phyloP scores from a whole-genome alignment of 2,329 filamentous ascomycete species.

The Aspergillus japonicus region DNA sequence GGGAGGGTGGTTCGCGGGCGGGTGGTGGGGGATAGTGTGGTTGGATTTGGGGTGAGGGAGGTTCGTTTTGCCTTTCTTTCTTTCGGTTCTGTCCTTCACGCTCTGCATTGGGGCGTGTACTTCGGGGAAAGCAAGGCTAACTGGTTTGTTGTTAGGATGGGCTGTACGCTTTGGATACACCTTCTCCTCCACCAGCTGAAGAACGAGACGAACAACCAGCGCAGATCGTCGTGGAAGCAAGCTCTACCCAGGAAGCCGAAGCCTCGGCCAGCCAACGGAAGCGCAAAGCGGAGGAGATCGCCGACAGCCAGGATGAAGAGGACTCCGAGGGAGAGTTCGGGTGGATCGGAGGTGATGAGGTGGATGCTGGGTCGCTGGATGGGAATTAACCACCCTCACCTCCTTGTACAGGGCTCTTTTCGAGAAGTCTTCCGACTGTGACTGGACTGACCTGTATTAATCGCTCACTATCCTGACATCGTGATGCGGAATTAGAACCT shows the following conservation, averaged over 20 bases:
- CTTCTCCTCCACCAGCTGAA: too few species aligned
- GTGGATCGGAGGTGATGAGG: constrained; percentile 27
- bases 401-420: too few species aligned
- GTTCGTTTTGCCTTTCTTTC: constrained; percentile 26
- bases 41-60: constrained; percentile 42
- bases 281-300: constrained; percentile 45
- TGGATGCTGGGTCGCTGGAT: constrained; percentile 10
- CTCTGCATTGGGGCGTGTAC: background rate
- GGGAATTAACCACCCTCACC: background rate
- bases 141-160: constrained; percentile 10
- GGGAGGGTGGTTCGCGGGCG: background rate
- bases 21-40: constrained; percentile 25
- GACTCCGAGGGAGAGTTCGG: constrained; percentile 34
- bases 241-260: background rate
- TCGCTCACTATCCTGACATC: background rate
- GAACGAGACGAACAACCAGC: background rate
- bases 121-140: too few species aligned
- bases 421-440: too few species aligned
- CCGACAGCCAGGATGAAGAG: constrained; percentile 46
- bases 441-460: background rate
- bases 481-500: background rate
- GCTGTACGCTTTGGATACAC: constrained; percentile 12
- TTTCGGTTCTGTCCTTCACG: background rate
- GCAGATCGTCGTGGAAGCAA: too few species aligned
- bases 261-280: constrained; percentile 28